Conservation (phyloP, 2,329 filamentous ascomycete genomes). For the Penicillium brevicompactum region DNA sequence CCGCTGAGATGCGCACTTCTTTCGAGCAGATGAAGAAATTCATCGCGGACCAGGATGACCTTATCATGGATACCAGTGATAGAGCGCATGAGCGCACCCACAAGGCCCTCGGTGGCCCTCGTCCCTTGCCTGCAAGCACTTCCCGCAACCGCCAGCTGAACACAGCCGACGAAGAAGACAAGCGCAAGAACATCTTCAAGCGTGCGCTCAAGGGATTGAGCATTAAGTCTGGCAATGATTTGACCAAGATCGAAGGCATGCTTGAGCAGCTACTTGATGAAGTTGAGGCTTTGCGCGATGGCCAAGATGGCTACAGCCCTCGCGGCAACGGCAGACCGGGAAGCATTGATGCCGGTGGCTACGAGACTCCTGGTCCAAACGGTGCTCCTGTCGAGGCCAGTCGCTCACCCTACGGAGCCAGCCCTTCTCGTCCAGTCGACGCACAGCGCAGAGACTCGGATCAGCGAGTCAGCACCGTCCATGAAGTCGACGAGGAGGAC, state of each 20-base stretch:
- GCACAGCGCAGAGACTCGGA: slow-evolving; percentile 60
- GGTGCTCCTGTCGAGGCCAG: slow-evolving; percentile 70
- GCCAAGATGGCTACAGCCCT: slow-evolving; percentile 46
- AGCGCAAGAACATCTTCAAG: slow-evolving; percentile 92
- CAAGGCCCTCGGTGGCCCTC: slow-evolving; percentile 79
- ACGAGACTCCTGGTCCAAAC: slow-evolving; percentile 80
- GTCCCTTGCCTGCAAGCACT: slow-evolving; percentile 72
- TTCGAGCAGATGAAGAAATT: slow-evolving; percentile 95
- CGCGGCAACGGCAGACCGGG: slow-evolving; percentile 36
- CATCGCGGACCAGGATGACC: slow-evolving; percentile 84
- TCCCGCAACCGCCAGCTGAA: slow-evolving; percentile 58
- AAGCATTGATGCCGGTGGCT: slow-evolving; percentile 71
- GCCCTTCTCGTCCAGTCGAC: slow-evolving; percentile 49
- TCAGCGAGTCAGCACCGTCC: slow-evolving; percentile 86
- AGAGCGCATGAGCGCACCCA: slow-evolving; percentile 86
- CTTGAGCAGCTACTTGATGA: slow-evolving; percentile 89
- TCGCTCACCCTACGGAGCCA: slow-evolving; percentile 73
- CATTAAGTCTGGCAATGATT: slow-evolving; percentile 82
- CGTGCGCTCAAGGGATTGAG: slow-evolving; percentile 90
- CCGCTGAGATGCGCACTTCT: slow-evolving; percentile 94
- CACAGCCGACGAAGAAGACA: slow-evolving; percentile 62
- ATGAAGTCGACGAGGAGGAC: slow-evolving; percentile 76
- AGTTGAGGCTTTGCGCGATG: slow-evolving; percentile 77
- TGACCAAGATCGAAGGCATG: slow-evolving; percentile 87
- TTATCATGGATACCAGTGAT: slow-evolving; percentile 84